A percentile compares a stretch with the other conserved stretches of the same genome.
Conservation (phyloP, 495 filamentous ascomycete species). For the Opeltia flavorubescens region DNA sequence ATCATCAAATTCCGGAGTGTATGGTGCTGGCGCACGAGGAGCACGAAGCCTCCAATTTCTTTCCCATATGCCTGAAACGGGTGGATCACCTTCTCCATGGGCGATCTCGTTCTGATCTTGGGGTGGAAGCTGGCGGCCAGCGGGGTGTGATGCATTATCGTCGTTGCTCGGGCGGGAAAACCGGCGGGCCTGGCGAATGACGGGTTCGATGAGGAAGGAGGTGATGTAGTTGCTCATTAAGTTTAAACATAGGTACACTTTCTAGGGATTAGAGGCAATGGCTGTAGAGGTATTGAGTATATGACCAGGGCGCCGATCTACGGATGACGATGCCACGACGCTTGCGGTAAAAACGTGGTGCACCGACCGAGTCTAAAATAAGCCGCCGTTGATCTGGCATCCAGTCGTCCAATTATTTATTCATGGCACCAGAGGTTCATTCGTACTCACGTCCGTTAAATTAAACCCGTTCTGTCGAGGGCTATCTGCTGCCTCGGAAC, state of each 20-base stretch:
- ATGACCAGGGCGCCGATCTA: neutral
- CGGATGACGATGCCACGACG: neutral
- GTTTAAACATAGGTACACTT: neutral
- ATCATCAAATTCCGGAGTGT: neutral
- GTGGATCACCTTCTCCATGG: conserved; percentile 9
- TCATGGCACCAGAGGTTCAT: too few species aligned
- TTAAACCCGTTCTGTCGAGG: too few species aligned
- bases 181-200: conserved; percentile 59
- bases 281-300: neutral
- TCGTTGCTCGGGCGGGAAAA: conserved; percentile 38
- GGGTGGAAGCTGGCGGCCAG: conserved; percentile 10
- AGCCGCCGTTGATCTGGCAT: too few species aligned
- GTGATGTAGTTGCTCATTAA: conserved; percentile 62
- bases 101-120: conserved; percentile 1
- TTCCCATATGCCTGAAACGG: neutral
- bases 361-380: too few species aligned
- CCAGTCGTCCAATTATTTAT: too few species aligned
- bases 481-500: too few species aligned
- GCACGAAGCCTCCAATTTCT: too few species aligned
- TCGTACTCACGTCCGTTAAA: too few species aligned
- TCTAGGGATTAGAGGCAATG: neutral
- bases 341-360: too few species aligned
- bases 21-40: too few species aligned
- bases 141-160: conserved; percentile 20
- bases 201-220: conserved; percentile 63